Base-by-base conservation (phyloP, 192 early-diverging fungal species). In the Backusella luteola region DNA sequence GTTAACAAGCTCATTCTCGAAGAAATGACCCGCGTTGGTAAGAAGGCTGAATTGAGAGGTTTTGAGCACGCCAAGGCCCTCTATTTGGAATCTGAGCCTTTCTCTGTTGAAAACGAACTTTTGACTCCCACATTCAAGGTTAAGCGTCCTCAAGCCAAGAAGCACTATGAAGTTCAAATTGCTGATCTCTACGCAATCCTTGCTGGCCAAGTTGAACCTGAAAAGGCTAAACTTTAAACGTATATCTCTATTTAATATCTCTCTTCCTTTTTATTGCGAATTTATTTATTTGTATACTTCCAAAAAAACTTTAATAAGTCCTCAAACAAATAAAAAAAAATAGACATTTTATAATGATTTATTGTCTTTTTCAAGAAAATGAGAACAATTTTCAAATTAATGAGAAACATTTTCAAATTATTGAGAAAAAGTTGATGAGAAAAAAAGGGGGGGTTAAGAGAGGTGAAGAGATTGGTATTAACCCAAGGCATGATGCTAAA, bases 101-200 rank as follows among this genome's bases (percentile, higher is more conserved):
- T 95, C 81, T 77, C 87, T 8, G 86, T 93, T 32, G 89, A 91
- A 73, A 89, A 93, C 34, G 92, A 85, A 4, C 85, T 93, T 34
- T 83, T 97, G 77, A 96, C 96, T 0, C 94, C 94, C 3, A 94
- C 93, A 7, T 73, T 96, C 89, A 98, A 98, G 88, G 86, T 95
- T 41, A 94, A 94, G 73, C 90, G 96, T 77, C 90, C 90, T 66
- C 90, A 95, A 75, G 90, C 90, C 11, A 89, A 88, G 35, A 86
- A 88, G 67, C 79, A 90, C 79, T 96, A 93, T 78, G 77, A 84
- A 69, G 35, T 80, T 9, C 81, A 89, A 38, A 92, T 96, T 77
- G 85, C 86, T 73, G 83, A 75, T 23, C 89, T 96, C 90, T 96
- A 96, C 71, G 86, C 81, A 23, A 14, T 49, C 29, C 23, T 49